Evolutionary conservation across 1,139 yeast species (phyloP).

Genomic region (Pneumocystis oryctolagi): DNA sequence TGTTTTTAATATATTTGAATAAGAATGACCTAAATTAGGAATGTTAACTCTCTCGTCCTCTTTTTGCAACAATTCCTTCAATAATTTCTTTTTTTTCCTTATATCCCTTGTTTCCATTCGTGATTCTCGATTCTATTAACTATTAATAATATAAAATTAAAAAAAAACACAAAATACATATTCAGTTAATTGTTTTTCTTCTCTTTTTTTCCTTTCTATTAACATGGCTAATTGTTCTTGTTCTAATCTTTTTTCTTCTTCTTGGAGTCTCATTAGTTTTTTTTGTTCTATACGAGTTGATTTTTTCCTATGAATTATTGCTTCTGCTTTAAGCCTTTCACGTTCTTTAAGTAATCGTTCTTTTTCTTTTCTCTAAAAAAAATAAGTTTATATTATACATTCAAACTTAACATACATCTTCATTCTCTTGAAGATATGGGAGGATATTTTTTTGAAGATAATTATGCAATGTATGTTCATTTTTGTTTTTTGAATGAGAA

Average conservation of each 20-base stretch:
- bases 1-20: constrained; percentile 1
- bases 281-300: constrained; percentile 15
- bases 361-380: constrained; percentile 15
- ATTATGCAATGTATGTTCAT: constrained; percentile 13
- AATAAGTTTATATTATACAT: constrained; percentile 13
- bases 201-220: constrained; percentile 6
- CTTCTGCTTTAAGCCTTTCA: constrained; percentile 12
- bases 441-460: constrained; percentile 12
- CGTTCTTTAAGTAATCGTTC: constrained; percentile 21
- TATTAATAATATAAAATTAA: background rate
- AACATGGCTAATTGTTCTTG: constrained; percentile 9
- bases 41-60: constrained; percentile 2
- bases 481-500: constrained; percentile 8
- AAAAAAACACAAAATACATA: background rate
- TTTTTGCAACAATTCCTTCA: constrained; percentile 7
- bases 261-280: constrained; percentile 11
- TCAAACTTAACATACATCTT: constrained; percentile 22
- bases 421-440: constrained; percentile 16
- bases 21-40: background rate
- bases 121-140: constrained; percentile 1
- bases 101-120: constrained; percentile 30
- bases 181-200: constrained; percentile 9
- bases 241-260: constrained; percentile 11
- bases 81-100: constrained; percentile 41
- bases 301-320: constrained; percentile 13